These are phyloP conservation scores for Cryptomeria japonica DNA, from an alignment of 75 land plant genomes.

Conservation along the genomic window DNA sequence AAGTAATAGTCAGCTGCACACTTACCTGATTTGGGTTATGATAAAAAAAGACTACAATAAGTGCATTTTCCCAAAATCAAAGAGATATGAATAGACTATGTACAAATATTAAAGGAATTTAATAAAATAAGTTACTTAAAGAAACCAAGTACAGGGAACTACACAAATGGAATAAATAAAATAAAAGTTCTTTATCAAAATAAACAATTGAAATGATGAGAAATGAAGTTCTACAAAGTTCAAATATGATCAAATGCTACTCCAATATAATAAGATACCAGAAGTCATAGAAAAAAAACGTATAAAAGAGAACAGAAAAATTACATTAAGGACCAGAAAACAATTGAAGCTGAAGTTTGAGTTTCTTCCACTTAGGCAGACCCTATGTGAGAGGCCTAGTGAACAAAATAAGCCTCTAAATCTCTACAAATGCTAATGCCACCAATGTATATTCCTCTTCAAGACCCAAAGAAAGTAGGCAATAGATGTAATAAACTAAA, in stretches of 20 bases:
- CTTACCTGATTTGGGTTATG: background rate
- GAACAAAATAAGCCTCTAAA: background rate
- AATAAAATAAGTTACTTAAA: background rate
- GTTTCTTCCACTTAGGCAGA: background rate
- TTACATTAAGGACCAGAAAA: background rate
- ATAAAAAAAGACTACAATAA: background rate
- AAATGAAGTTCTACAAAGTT: background rate
- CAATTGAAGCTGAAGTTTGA: background rate
- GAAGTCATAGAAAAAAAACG: background rate
- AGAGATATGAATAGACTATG: background rate
- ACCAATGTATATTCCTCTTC: background rate
- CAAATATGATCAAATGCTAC: background rate
- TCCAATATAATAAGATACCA: background rate
- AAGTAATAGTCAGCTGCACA: background rate
- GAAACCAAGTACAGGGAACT: background rate
- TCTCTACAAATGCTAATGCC: background rate
- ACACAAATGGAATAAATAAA: background rate
- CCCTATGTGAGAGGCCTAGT: background rate
- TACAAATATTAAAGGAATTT: background rate
- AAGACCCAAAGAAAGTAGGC: background rate
- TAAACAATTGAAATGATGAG: background rate
- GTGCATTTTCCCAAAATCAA: background rate
- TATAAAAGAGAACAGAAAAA: background rate
- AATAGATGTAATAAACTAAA: background rate
- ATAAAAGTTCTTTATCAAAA: slow-evolving; percentile 1